phyloP scores from a whole-genome alignment of 176 grass and related monocot genomes.

The Musa beccarii region DNA sequence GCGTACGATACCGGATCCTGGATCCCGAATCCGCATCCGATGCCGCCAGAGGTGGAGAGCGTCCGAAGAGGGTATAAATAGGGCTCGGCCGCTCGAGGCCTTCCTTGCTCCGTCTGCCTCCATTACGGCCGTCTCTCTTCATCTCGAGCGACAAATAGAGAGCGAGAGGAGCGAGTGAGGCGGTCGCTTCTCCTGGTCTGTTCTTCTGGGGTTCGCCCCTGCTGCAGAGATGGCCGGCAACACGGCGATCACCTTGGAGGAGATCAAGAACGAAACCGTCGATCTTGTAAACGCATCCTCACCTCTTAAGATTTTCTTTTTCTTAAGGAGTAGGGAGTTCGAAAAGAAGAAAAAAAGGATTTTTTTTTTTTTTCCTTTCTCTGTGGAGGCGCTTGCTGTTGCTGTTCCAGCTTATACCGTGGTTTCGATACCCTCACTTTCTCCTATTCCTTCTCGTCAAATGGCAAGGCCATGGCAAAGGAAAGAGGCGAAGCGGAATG shows the following conservation, averaged over 20 bases:
- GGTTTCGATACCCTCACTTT: neutral
- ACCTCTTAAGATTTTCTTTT: neutral
- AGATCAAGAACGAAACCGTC: constrained; percentile 65
- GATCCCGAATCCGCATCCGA: too few relatives aligned
- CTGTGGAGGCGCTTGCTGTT: neutral
- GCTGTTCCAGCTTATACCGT: neutral
- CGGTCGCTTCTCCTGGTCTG: neutral
- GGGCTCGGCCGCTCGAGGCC: too few relatives aligned
- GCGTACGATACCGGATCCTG: too few relatives aligned
- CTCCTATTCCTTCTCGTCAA: neutral
- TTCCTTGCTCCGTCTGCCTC: neutral
- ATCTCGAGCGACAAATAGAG: too few relatives aligned
- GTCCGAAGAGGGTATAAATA: too few relatives aligned
- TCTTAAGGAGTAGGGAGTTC: neutral
- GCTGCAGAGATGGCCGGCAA: neutral
- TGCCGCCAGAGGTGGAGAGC: too few relatives aligned
- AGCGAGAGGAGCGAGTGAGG: neutral
- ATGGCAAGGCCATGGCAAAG: neutral
- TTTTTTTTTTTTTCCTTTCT: too few relatives aligned
- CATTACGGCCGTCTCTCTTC: neutral
- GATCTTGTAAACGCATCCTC: constrained; percentile 45
- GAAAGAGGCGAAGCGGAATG: neutral
- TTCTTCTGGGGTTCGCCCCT: neutral
- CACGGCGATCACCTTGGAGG: constrained; percentile 35
- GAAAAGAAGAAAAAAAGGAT: too few relatives aligned